These are phyloP conservation scores for Cyberlindnera lachancei DNA, from an alignment of 805 yeast species.

Conservation along the genomic window DNA sequence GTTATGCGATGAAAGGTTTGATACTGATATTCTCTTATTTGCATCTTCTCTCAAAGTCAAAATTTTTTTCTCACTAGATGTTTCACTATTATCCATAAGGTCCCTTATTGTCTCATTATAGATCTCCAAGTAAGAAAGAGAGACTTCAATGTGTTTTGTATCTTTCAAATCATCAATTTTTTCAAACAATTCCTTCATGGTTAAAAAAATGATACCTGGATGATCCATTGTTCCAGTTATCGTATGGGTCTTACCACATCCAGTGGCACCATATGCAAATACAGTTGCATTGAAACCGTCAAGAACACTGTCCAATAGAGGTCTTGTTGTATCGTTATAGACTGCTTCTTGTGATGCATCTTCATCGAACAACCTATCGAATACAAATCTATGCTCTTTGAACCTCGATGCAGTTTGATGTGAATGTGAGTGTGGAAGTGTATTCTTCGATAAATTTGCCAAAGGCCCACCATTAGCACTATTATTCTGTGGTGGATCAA, in stretches of 20 bases:
- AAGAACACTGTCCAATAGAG: constrained; percentile 63
- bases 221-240: constrained; percentile 64
- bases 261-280: constrained; percentile 96
- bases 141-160: constrained; percentile 49
- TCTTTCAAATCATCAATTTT: constrained; percentile 51
- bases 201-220: constrained; percentile 75
- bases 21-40: constrained; percentile 55
- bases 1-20: constrained; percentile 57
- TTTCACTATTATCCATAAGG: constrained; percentile 51
- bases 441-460: constrained; percentile 22
- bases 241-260: constrained; percentile 96
- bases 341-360: constrained; percentile 59
- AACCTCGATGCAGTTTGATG: constrained; percentile 37
- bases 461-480: too few species aligned
- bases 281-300: constrained; percentile 89
- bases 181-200: constrained; percentile 68
- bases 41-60: constrained; percentile 67
- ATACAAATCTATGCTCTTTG: constrained; percentile 72
- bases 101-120: constrained; percentile 88
- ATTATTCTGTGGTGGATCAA: constrained; percentile 74
- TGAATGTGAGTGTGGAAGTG: constrained; percentile 31
- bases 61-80: constrained; percentile 43
- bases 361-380: constrained; percentile 73
- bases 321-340: constrained; percentile 57
- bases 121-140: constrained; percentile 74